Evolutionary conservation across 2,329 filamentous ascomycete species (phyloP).

Genomic region (Pseudogymnoascus sp.): DNA sequence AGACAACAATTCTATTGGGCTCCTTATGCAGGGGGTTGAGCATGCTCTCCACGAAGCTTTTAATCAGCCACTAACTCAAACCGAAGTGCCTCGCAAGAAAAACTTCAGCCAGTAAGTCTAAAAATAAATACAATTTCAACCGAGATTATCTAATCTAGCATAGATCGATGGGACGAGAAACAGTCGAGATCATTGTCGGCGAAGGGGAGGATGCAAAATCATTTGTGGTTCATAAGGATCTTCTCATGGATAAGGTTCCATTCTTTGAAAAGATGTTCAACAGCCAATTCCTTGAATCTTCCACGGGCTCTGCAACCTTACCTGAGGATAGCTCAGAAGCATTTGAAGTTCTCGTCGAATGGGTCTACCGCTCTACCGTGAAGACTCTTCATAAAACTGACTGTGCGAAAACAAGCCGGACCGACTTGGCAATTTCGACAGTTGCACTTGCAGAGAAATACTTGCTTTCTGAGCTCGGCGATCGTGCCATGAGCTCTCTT

Average conservation of each 20-base stretch:
- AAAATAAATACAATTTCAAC: background rate
- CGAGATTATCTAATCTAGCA: background rate
- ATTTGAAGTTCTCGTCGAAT: constrained; percentile 15
- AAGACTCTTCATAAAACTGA: background rate
- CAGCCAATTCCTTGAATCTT: constrained; percentile 13
- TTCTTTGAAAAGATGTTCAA: constrained; percentile 18
- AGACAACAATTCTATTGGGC: background rate
- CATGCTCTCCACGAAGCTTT: background rate
- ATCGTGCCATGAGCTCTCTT: background rate
- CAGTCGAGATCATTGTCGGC: background rate
- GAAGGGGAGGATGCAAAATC: background rate
- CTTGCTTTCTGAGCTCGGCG: constrained; percentile 11
- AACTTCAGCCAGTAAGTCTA: background rate
- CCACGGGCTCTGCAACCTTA: background rate
- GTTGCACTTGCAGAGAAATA: constrained; percentile 9
- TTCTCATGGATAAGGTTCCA: constrained; percentile 12
- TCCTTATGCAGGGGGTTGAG: background rate
- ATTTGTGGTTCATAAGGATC: constrained; percentile 13
- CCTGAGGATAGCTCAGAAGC: constrained; percentile 13
- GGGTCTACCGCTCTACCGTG: constrained; percentile 12
- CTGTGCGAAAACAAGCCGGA: background rate
- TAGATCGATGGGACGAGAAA: background rate
- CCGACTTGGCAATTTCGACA: background rate
- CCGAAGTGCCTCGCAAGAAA: background rate
- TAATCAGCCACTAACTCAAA: background rate